phyloP scores from a whole-genome alignment of 2,329 filamentous ascomycete genomes.

The Stagonosporopsis chrysanthemi region DNA sequence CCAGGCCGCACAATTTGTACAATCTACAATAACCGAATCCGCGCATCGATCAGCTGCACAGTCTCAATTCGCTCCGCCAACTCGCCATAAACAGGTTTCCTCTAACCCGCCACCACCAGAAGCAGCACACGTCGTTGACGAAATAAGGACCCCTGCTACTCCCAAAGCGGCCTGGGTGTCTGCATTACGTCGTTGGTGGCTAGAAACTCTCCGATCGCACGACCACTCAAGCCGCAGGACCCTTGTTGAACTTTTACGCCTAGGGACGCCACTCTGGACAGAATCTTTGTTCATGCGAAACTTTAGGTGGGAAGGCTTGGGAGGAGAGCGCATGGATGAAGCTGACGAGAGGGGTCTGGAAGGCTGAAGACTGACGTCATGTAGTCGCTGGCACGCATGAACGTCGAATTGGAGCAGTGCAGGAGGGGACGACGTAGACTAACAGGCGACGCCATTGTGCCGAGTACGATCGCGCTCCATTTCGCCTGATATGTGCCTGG shows the following conservation, averaged over 20 bases:
- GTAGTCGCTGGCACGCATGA: background rate
- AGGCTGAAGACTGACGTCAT: background rate
- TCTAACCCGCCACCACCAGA: background rate
- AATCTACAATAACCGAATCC: background rate
- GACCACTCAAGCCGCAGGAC: background rate
- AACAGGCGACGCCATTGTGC: no score
- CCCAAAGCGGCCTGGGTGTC: background rate
- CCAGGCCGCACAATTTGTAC: no score
- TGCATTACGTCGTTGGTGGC: constrained; percentile 6
- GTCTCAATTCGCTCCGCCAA: background rate
- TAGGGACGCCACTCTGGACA: no score
- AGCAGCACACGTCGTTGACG: constrained; percentile 6
- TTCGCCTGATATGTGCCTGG: no score
- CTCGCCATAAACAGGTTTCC: constrained; percentile 3
- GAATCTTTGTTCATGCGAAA: no score
- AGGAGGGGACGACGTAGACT: no score
- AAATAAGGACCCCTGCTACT: constrained; percentile 12
- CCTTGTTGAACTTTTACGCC: no score
- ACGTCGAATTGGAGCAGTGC: background rate
- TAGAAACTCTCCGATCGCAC: background rate
- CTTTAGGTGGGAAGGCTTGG: no score
- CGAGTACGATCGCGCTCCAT: no score
- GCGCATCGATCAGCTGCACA: background rate
- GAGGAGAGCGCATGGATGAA: no score
- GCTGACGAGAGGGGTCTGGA: background rate